Evolutionary conservation across 331 rosid species (phyloP), one percentile per base, ranked within the genome.

Genomic region (Pyrus hybrid): DNA sequence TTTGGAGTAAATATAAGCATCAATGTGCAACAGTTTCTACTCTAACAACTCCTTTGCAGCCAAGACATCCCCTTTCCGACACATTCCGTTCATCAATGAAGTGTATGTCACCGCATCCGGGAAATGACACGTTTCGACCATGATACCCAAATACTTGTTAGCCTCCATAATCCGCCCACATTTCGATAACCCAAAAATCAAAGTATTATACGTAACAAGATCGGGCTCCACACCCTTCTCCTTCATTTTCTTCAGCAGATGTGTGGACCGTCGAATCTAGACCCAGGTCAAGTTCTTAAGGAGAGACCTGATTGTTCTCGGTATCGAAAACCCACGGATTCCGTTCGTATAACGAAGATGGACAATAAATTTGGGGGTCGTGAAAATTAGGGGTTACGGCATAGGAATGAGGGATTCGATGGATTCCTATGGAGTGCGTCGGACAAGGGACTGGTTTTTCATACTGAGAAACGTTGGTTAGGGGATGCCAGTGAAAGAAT

Each of bases 61-160:
- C 86, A 85, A 32, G 1, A 88, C 88, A 77, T 90, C 83, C 76
- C 96, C 91, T 77, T 86, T 83, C 78, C 93, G 61, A 73, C 97
- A 92, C 89, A 94, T 75, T 32, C 99, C 99, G 80, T 92, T 92
- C 97, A 94, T 94, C 81, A 92, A 62, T 0, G 96, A 78, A 4
- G 97, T 94, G 79, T 94, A 94, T 0, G 99, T 94, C 61, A 92
- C 89, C 37, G 82, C 87, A 35, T 94, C 91, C 0, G 99, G 97
- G 14, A 81, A 77, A 85, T 81, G 90, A 23, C 97, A 93, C 83
- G 76, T 85, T 33, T 88, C 96, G 0, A 79, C 73, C 99, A 94
- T 92, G 49, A 83, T 75, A 13, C 82, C 76, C 83, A 94, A 71
- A 65, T 90, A 77, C 83, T 89, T 92, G 78, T 81, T 86, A 1